Evolutionary conservation across 2,329 filamentous ascomycete genomes (phyloP).

Genomic region (Zymoseptoria crescenta): DNA sequence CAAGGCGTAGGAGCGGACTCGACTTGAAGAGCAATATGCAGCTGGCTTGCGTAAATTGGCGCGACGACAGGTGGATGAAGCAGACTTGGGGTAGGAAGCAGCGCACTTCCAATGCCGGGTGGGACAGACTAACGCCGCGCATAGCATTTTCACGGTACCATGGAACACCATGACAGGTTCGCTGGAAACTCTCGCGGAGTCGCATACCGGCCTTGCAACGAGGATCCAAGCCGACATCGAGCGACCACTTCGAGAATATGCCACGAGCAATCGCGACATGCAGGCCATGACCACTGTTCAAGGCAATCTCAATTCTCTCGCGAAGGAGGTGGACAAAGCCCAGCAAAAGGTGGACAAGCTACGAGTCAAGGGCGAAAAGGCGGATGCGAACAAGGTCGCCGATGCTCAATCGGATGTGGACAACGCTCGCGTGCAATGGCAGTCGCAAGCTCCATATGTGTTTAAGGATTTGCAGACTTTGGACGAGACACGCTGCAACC

Average conservation of each 20-base stretch:
- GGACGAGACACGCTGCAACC: slow-evolving; percentile 82
- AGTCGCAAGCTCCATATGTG: slow-evolving; percentile 87
- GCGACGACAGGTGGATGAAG: slow-evolving; percentile 48
- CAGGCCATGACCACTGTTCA: slow-evolving; percentile 73
- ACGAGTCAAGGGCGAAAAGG: slow-evolving; percentile 67
- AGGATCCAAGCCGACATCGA: slow-evolving; percentile 88
- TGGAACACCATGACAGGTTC: slow-evolving; percentile 83
- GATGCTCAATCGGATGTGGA: slow-evolving; percentile 66
- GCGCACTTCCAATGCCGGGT: slow-evolving; percentile 13
- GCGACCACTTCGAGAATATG: slow-evolving; percentile 68
- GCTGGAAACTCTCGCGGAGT: slow-evolving; percentile 70
- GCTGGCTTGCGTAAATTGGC: slow-evolving; percentile 72
- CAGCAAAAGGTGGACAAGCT: slow-evolving; percentile 82
- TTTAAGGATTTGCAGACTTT: slow-evolving; percentile 87
- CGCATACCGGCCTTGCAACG: slow-evolving; percentile 71
- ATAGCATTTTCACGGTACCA: slow-evolving; percentile 77
- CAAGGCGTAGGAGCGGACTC: slow-evolving; percentile 69
- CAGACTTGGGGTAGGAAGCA: slow-evolving; percentile 71
- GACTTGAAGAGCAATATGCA: slow-evolving; percentile 84
- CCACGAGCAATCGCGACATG: slow-evolving; percentile 63
- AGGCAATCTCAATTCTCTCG: slow-evolving; percentile 69
- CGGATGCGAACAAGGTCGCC: slow-evolving; percentile 69
- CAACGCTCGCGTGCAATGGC: slow-evolving; percentile 76
- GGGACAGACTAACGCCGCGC: background rate
- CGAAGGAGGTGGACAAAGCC: slow-evolving; percentile 75